phyloP scores from a whole-genome alignment of 495 filamentous ascomycete species.

The Pyrenula massariospora region DNA sequence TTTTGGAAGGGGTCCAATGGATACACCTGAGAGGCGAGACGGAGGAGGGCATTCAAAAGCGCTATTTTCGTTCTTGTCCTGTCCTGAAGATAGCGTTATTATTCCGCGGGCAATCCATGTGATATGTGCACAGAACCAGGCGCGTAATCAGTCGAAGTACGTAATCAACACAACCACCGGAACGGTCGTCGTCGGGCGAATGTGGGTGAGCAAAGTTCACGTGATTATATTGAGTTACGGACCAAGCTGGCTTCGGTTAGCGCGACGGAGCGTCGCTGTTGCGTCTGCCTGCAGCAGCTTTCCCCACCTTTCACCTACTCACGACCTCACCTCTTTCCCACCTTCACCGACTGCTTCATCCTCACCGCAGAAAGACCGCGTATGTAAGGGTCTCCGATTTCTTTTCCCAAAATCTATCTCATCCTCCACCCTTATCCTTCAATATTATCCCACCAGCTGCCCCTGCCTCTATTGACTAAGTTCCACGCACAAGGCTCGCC shows the following conservation, averaged over 20 bases:
- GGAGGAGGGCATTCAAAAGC: background rate
- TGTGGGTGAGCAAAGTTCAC: no score
- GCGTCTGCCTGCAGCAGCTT: background rate
- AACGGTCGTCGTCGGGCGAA: no score
- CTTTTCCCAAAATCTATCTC: background rate
- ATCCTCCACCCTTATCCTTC: no score
- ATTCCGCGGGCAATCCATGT: no score
- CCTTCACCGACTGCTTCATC: background rate
- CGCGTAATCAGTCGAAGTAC: no score
- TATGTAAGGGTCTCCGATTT: slow-evolving; percentile 11
- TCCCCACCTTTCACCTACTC: background rate
- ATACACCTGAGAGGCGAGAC: background rate
- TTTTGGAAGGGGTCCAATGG: background rate
- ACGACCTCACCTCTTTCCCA: background rate
- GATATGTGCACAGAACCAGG: no score
- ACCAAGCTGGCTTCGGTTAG: background rate
- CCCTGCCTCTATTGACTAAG: no score
- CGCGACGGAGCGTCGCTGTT: background rate
- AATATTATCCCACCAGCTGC: no score
- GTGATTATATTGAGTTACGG: no score
- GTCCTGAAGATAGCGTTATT: background rate
- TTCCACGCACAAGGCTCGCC: background rate
- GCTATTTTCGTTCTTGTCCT: background rate
- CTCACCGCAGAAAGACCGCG: background rate
- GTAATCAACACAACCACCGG: no score